Conservation (phyloP, 164 flowering plant genomes). For the Macadamia tetraphylla region DNA sequence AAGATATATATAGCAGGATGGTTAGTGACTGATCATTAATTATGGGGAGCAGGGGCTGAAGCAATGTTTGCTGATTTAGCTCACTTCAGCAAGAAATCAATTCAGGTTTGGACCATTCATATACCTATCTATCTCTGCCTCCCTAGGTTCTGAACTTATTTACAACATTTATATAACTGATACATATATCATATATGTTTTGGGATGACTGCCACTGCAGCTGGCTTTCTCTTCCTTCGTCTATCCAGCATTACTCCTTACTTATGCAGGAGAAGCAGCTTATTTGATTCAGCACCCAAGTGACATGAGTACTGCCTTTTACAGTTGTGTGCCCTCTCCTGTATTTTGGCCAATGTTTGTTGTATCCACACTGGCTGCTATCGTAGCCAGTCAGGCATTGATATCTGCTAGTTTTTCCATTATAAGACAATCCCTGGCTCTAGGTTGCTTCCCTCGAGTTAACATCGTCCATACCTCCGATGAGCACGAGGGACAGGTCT, state of each 20-base stretch:
- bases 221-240: constrained; percentile 15
- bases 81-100: too few species aligned
- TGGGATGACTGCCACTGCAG: constrained; percentile 6
- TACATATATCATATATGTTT: too few species aligned
- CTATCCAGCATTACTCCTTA: constrained; percentile 13
- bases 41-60: too few species aligned
- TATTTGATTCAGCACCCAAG: constrained; percentile 23
- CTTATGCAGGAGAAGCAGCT: constrained; percentile 27
- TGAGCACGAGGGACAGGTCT: constrained; percentile 19
- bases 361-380: constrained; percentile 20
- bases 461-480: constrained; percentile 24
- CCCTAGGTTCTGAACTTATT: too few species aligned
- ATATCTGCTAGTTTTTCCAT: constrained; percentile 28
- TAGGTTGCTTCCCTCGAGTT: constrained; percentile 31
- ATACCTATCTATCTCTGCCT: too few species aligned
- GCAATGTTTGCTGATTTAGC: too few species aligned
- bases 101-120: too few species aligned
- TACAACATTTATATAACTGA: too few species aligned
- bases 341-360: constrained; percentile 29
- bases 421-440: constrained; percentile 20
- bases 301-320: constrained; percentile 12
- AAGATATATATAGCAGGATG: too few species aligned
- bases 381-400: constrained; percentile 26
- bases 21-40: too few species aligned
- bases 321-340: constrained; percentile 19